Conservation (phyloP, 1,284 basidiomycete genomes). For the Sporisorium exsertum region DNA sequence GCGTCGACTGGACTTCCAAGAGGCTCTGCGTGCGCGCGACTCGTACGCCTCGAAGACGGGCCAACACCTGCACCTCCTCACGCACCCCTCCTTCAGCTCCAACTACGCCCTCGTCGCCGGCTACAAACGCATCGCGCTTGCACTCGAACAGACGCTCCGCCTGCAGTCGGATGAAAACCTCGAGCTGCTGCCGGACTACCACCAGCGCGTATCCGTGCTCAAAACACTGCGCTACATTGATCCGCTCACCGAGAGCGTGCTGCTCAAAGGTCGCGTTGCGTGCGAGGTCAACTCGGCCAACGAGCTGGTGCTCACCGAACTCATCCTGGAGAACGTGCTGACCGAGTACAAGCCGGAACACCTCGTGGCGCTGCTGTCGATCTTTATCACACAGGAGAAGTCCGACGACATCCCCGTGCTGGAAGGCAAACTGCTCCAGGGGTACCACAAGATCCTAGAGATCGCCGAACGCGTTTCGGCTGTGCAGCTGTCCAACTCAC, state of each 20-base stretch:
- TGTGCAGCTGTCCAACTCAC: constrained; percentile 78
- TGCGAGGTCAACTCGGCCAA: constrained; percentile 99
- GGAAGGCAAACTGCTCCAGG: constrained; percentile 78
- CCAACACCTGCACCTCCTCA: constrained; percentile 31
- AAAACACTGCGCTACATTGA: constrained; percentile 77
- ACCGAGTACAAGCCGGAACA: constrained; percentile 92
- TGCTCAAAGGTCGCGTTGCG: constrained; percentile 95
- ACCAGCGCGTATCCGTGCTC: constrained; percentile 90
- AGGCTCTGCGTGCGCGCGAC: constrained; percentile 78
- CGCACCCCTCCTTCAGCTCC: constrained; percentile 74
- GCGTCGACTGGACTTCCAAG: constrained; percentile 91
- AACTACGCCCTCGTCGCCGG: constrained; percentile 83
- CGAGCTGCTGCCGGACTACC: constrained; percentile 95
- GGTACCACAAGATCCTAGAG: constrained; percentile 80
- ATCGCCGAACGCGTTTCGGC: constrained; percentile 86
- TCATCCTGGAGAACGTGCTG: constrained; percentile 94
- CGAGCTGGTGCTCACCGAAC: constrained; percentile 86
- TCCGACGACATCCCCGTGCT: constrained; percentile 86
- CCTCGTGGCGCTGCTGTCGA: constrained; percentile 94
- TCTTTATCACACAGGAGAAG: constrained; percentile 98
- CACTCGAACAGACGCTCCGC: constrained; percentile 73
- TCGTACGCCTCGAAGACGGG: constrained; percentile 70
- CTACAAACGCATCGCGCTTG: constrained; percentile 79
- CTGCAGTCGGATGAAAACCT: constrained; percentile 84
- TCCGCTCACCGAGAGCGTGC: constrained; percentile 83